phyloP scores from a whole-genome alignment of 192 early-diverging fungal species.

The Paraglomus occultum region DNA sequence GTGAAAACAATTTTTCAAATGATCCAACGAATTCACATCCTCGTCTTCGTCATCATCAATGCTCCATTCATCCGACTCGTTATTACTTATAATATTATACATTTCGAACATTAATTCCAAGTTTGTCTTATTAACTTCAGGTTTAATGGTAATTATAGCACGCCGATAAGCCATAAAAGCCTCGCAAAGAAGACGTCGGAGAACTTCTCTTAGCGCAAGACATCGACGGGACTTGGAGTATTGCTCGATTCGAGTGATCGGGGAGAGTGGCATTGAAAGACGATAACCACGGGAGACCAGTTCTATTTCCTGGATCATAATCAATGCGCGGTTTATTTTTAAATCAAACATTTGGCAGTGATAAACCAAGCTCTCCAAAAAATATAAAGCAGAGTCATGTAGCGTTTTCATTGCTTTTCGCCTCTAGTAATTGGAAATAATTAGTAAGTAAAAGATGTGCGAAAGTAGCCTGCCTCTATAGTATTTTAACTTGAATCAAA shows the following conservation, averaged over 20 bases:
- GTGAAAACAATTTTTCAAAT: slow-evolving; percentile 44
- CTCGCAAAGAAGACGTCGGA: slow-evolving; percentile 40
- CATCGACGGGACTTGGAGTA: slow-evolving; percentile 51
- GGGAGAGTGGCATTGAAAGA: slow-evolving; percentile 55
- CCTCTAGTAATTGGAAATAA: slow-evolving; percentile 34
- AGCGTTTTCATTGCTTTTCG: slow-evolving; percentile 44
- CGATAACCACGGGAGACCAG: slow-evolving; percentile 62
- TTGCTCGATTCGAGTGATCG: slow-evolving; percentile 63
- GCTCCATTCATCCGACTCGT: slow-evolving; percentile 26
- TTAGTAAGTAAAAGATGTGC: not conserved
- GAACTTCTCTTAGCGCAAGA: slow-evolving; percentile 43
- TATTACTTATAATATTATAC: slow-evolving; percentile 44
- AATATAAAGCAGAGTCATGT: slow-evolving; percentile 44
- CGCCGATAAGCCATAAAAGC: slow-evolving; percentile 46
- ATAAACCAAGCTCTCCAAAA: slow-evolving; percentile 41
- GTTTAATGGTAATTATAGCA: slow-evolving; percentile 46
- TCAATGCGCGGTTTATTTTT: slow-evolving; percentile 49
- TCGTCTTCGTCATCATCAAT: slow-evolving; percentile 19
- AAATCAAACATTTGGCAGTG: slow-evolving; percentile 49
- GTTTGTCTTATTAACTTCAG: slow-evolving; percentile 40
- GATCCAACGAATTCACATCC: slow-evolving; percentile 42
- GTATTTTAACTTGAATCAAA: not conserved
- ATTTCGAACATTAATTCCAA: slow-evolving; percentile 49
- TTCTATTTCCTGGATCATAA: slow-evolving; percentile 63
- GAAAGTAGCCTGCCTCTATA: not conserved